A percentile compares a stretch with the other conserved stretches of the same genome.
phyloP scores from a whole-genome alignment of 345 rosid genomes.

The Hypericum perforatum region DNA sequence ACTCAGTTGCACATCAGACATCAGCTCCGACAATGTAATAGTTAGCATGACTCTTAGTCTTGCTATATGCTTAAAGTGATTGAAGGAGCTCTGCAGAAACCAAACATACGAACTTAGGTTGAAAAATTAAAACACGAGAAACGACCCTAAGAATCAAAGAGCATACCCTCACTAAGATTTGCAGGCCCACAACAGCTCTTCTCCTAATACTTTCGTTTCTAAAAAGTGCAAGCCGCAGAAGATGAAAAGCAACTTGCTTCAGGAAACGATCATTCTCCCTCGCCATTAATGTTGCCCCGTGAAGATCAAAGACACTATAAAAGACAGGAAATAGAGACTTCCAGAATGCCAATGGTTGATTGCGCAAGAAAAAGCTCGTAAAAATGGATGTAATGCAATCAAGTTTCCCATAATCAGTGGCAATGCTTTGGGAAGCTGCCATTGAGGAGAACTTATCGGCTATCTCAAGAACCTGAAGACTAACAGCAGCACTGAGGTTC shows the following conservation, averaged over 20 bases:
- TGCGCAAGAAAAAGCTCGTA: conserved; percentile 80
- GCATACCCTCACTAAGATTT: conserved; percentile 82
- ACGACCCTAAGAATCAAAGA: conserved; percentile 16
- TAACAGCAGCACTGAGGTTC: conserved; percentile 91
- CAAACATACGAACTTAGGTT: conserved; percentile 16
- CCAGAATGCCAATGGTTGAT: conserved; percentile 90
- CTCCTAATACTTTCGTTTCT: conserved; percentile 85
- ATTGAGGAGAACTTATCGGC: conserved; percentile 71
- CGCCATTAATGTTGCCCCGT: conserved; percentile 92
- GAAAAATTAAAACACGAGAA: conserved; percentile 12
- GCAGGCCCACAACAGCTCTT: conserved; percentile 93
- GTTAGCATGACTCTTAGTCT: conserved; percentile 93
- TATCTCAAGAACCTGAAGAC: conserved; percentile 96
- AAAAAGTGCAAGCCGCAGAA: conserved; percentile 90
- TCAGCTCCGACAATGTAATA: conserved; percentile 88
- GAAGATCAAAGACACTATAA: conserved; percentile 68
- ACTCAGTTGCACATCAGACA: conserved; percentile 95
- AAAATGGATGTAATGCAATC: conserved; percentile 87
- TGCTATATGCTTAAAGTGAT: conserved; percentile 78
- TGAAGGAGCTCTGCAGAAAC: conserved; percentile 78
- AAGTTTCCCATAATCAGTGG: conserved; percentile 96
- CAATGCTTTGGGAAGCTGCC: conserved; percentile 82
- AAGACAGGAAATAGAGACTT: conserved; percentile 79
- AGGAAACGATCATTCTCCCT: conserved; percentile 99
- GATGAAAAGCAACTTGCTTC: conserved; percentile 95